Percentiles rank a stretch among this genome's conserved stretches.
These are phyloP conservation scores for Crithidia bombi DNA, from an alignment of 208 protist species.

Conservation along the genomic window DNA sequence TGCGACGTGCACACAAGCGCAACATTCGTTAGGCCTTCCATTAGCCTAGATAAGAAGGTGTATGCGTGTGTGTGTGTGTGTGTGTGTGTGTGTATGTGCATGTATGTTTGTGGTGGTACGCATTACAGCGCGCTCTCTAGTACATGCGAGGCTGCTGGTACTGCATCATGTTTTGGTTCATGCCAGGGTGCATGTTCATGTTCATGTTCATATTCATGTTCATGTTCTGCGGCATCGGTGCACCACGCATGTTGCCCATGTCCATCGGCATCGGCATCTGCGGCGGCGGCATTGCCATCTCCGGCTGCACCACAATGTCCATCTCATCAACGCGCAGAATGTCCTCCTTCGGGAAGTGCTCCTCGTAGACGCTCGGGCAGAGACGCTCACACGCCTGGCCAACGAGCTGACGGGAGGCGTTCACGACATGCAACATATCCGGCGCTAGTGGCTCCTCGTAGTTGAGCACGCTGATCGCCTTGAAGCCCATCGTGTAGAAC, in stretches of 20 bases:
- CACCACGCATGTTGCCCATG: slow-evolving; percentile 32
- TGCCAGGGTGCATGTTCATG: slow-evolving; percentile 32
- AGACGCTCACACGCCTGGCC: slow-evolving; percentile 45
- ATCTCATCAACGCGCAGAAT: slow-evolving; percentile 18
- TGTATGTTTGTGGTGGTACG: no score
- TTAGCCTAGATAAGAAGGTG: no score
- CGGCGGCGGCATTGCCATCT: slow-evolving; percentile 20
- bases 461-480: slow-evolving; percentile 52
- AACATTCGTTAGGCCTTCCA: no score
- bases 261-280: slow-evolving; percentile 29
- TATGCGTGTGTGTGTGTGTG: not conserved
- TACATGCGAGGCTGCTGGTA: slow-evolving; percentile 34
- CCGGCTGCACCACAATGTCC: slow-evolving; percentile 12
- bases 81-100: no score
- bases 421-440: slow-evolving; percentile 40
- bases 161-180: slow-evolving; percentile 34
- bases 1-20: no score
- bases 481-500: slow-evolving; percentile 79
- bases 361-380: slow-evolving; percentile 32
- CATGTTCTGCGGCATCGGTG: slow-evolving; percentile 28
- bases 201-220: slow-evolving; percentile 25
- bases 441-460: slow-evolving; percentile 33
- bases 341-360: slow-evolving; percentile 26
- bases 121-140: no score
- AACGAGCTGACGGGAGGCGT: slow-evolving; percentile 44